phyloP scores from a whole-genome alignment of 2,329 filamentous ascomycete genomes.

The Esteya vermicola region DNA sequence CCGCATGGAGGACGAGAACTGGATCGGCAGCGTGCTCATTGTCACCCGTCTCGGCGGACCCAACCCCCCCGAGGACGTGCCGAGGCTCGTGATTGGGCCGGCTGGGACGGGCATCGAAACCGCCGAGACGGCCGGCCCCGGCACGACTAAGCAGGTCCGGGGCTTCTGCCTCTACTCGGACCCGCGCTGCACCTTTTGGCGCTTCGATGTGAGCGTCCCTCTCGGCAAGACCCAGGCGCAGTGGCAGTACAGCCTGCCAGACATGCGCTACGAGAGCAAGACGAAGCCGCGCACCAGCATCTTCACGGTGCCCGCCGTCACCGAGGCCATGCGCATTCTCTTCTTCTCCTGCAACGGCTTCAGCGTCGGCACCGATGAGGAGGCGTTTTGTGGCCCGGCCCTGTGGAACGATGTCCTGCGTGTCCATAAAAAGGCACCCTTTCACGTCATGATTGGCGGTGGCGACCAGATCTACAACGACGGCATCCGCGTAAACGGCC shows the following conservation, averaged over 20 bases:
- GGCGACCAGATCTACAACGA: slow-evolving; percentile 98
- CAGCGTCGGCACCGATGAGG: slow-evolving; percentile 71
- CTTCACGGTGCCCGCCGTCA: slow-evolving; percentile 74
- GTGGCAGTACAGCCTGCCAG: slow-evolving; percentile 66
- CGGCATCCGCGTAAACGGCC: slow-evolving; percentile 71
- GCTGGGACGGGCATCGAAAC: too few species aligned
- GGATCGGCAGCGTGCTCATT: slow-evolving; percentile 77
- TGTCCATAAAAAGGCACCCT: slow-evolving; percentile 62
- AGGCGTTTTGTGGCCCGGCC: slow-evolving; percentile 77
- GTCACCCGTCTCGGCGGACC: slow-evolving; percentile 65
- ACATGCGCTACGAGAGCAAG: slow-evolving; percentile 37
- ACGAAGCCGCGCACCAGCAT: slow-evolving; percentile 44
- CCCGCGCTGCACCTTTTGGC: slow-evolving; percentile 72
- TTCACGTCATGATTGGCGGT: slow-evolving; percentile 93
- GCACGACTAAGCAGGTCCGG: slow-evolving; percentile 24
- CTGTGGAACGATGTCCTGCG: slow-evolving; percentile 91
- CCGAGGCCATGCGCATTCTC: slow-evolving; percentile 94
- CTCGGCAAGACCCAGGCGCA: slow-evolving; percentile 54
- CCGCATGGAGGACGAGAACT: slow-evolving; percentile 52
- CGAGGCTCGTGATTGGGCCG: slow-evolving; percentile 41
- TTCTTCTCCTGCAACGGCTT: slow-evolving; percentile 98
- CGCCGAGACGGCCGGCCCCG: slow-evolving; percentile 17
- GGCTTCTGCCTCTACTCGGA: slow-evolving; percentile 51
- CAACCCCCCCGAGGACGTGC: slow-evolving; percentile 38
- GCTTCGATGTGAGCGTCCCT: slow-evolving; percentile 70